Conservation (phyloP, 768 basidiomycete genomes). For the Trametes cingulata region DNA sequence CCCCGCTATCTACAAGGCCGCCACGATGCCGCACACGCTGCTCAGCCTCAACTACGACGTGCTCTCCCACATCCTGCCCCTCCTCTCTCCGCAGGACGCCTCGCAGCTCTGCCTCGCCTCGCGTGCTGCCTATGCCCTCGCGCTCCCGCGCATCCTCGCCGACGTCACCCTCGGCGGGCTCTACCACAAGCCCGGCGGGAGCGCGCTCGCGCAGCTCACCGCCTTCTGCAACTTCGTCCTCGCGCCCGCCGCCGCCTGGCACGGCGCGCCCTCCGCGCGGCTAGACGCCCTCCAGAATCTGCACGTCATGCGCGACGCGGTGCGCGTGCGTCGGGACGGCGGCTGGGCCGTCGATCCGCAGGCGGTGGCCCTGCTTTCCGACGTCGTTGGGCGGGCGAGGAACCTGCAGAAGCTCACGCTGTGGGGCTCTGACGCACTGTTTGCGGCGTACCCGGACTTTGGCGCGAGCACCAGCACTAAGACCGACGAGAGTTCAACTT, state of each 20-base stretch:
- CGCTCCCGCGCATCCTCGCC: conserved; percentile 22
- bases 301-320: conserved; percentile 22
- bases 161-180: conserved; percentile 19
- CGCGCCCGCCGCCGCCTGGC: conserved; percentile 14
- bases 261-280: conserved; percentile 15
- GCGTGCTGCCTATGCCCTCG: conserved; percentile 19
- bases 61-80: conserved; percentile 16
- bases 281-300: conserved; percentile 12
- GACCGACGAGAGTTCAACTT: neutral
- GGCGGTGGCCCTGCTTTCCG: conserved; percentile 12
- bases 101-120: conserved; percentile 19
- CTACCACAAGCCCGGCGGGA: conserved; percentile 20
- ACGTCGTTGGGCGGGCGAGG: conserved; percentile 14
- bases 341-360: conserved; percentile 11
- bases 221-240: conserved; percentile 21
- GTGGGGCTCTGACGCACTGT: conserved; percentile 22
- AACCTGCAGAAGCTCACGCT: conserved; percentile 20
- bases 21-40: conserved; percentile 10
- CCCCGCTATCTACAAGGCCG: neutral
- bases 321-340: conserved; percentile 14
- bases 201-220: conserved; percentile 19
- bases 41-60: conserved; percentile 24
- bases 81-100: conserved; percentile 18
- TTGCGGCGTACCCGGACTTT: conserved; percentile 19
- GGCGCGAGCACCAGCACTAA: conserved; percentile 7